These are phyloP conservation scores for Erigeron canadensis DNA, from an alignment of 129 eudicot species.

Conservation along the genomic window DNA sequence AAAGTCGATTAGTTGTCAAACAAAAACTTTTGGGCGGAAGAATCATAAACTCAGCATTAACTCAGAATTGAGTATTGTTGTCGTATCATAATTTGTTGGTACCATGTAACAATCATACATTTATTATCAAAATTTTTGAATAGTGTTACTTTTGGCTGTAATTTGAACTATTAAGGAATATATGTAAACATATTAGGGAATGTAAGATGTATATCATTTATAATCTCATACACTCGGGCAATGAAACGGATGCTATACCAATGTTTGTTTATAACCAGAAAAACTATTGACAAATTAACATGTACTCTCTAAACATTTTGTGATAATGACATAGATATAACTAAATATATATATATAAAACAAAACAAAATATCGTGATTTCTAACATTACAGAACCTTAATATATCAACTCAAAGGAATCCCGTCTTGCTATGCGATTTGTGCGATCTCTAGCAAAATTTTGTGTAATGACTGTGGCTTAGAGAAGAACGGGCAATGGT, in stretches of 20 bases:
- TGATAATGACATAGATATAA: conserved; percentile 12
- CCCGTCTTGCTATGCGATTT: conserved; percentile 50
- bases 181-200: too few relatives aligned
- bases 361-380: conserved; percentile 6
- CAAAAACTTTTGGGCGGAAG: too few relatives aligned
- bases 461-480: conserved; percentile 94
- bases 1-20: too few relatives aligned
- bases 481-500: conserved; percentile 97
- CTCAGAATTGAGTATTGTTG: too few relatives aligned
- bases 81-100: too few relatives aligned
- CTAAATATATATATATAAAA: conserved; percentile 4
- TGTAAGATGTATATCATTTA: background rate
- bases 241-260: conserved; percentile 16
- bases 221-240: background rate
- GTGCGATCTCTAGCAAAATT: conserved; percentile 80
- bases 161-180: too few relatives aligned
- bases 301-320: conserved; percentile 26
- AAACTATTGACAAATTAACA: conserved; percentile 26
- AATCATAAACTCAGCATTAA: too few relatives aligned
- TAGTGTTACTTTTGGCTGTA: too few relatives aligned
- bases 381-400: conserved; percentile 11
- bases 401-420: conserved; percentile 15
- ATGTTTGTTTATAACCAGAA: conserved; percentile 3
- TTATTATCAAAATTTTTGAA: too few relatives aligned
- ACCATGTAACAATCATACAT: too few relatives aligned